Base-by-base conservation (phyloP, 345 rosid species). In the Pseudoturritis turrita region DNA sequence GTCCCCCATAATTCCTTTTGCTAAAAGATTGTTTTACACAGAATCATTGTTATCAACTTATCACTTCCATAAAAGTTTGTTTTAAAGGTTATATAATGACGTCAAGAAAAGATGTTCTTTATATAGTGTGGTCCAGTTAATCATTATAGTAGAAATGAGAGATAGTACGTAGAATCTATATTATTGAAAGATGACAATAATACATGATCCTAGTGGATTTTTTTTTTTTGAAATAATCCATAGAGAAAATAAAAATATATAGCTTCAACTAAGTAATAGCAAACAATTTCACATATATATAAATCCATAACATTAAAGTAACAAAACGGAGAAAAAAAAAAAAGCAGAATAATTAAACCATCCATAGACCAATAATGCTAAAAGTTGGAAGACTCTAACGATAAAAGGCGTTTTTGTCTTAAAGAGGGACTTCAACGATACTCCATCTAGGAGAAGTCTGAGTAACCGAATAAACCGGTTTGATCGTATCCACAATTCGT, bases 401-500 rank as follows among this genome's bases (percentile, higher is more conserved):
- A 57, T 66, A 74, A 66, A 66, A 74, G 72, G 62, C 12, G 78
- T 74, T 66, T 45, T 68, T 31, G 69, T 68, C 74, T 49, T 47
- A n/a, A 10, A 23, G 41, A 62, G 49, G 14, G 41, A 57, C 61
- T 29, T 17, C 67, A 46, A 65, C n/a, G 51, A 54, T 3, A 56
- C 15, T 26, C 44, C 3, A n/a, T 29, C 50, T 68, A 68, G 8
- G 29, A 61, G 43, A 62, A 36, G 13, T 41, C 43, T 36, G 79
- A 68, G 21, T 19, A 62, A 55, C 46, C 70, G 18, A 76, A 76
- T n/a, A 55, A 62, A 28, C 61, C 39, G 31, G 39, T 65, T 65
- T 79, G 84, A 47, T 84, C 74, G 57, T 77, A 75, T 46, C 83
- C 88, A 62, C 51, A 73, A 40, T 69, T 84, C 40, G 79, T 81